Evolutionary conservation across 805 yeast species (phyloP).

Genomic region (Cyberlindnera sargentensis): DNA sequence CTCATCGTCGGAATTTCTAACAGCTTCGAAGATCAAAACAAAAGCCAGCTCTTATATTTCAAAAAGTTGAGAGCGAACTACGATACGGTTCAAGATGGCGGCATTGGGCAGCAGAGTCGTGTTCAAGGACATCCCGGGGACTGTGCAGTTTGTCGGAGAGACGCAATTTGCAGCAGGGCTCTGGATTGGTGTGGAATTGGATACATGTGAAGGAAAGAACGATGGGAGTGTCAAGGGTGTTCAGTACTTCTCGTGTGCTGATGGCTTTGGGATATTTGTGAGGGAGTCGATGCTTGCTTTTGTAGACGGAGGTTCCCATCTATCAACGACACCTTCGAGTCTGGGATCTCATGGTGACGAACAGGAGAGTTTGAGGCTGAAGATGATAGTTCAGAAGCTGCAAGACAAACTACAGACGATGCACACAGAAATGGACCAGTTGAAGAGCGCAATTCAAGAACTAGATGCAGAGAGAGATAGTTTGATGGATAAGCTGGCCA

Average conservation of each 20-base stretch:
- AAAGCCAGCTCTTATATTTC: too few relatives aligned
- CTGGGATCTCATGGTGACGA: background rate
- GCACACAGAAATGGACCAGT: conserved; percentile 22
- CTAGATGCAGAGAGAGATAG: conserved; percentile 27
- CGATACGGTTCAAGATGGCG: conserved; percentile 3
- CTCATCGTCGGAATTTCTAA: too few relatives aligned
- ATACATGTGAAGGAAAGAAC: conserved; percentile 72
- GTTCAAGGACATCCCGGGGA: conserved; percentile 29
- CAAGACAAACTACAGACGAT: conserved; percentile 38
- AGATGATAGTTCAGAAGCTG: conserved; percentile 33
- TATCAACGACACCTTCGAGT: background rate
- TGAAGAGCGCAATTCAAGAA: conserved; percentile 20
- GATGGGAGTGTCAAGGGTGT: conserved; percentile 65
- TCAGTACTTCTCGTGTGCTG: conserved; percentile 51
- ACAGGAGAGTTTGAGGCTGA: conserved; percentile 14
- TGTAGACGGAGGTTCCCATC: too few relatives aligned
- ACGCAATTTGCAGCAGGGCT: conserved; percentile 54
- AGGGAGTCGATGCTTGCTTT: conserved; percentile 27
- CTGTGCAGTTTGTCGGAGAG: conserved; percentile 42
- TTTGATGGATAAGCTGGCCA: conserved; percentile 14
- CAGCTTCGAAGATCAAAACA: background rate
- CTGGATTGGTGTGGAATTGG: conserved; percentile 82
- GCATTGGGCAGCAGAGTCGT: conserved; percentile 12
- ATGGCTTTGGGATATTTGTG: conserved; percentile 47
- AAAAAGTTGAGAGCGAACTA: background rate